phyloP scores from a whole-genome alignment of 441 rosid species.

The Erodium moschatum region DNA sequence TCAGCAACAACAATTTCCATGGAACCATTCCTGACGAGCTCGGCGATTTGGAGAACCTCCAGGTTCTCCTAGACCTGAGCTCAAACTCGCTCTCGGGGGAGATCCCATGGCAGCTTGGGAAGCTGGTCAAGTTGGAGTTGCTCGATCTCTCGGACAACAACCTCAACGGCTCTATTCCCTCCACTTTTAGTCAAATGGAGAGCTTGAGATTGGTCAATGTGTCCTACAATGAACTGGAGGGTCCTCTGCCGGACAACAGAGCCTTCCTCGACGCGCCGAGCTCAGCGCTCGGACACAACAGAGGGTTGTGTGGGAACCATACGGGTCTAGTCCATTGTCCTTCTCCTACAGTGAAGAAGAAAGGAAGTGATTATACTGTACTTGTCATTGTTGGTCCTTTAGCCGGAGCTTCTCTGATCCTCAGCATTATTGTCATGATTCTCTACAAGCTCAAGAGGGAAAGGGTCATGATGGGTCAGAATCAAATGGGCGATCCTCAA shows the following conservation, averaged over 20 bases:
- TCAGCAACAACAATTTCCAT: conserved; percentile 28
- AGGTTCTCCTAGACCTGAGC: conserved; percentile 30
- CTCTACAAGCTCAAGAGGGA: background rate
- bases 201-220: conserved; percentile 26
- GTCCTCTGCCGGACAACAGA: conserved; percentile 32
- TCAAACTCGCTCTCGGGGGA: conserved; percentile 24
- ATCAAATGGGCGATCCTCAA: background rate
- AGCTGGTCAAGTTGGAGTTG: conserved; percentile 20
- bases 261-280: conserved; percentile 26
- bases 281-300: conserved; percentile 27
- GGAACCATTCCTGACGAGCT: conserved; percentile 24
- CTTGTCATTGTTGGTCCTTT: conserved; percentile 17
- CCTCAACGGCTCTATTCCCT: conserved; percentile 27
- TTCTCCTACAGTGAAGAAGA: background rate
- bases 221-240: conserved; percentile 31
- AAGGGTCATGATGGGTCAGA: background rate
- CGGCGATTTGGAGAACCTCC: conserved; percentile 20
- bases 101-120: conserved; percentile 28
- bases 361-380: background rate
- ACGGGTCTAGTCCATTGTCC: conserved; percentile 19
- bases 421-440: background rate
- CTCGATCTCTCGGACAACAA: conserved; percentile 30
- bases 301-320: conserved; percentile 30
- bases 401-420: conserved; percentile 10
- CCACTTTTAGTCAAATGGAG: conserved; percentile 19